These are phyloP conservation scores for Lecanosticta acicola DNA, from an alignment of 2,329 filamentous ascomycete genomes.

Conservation along the genomic window DNA sequence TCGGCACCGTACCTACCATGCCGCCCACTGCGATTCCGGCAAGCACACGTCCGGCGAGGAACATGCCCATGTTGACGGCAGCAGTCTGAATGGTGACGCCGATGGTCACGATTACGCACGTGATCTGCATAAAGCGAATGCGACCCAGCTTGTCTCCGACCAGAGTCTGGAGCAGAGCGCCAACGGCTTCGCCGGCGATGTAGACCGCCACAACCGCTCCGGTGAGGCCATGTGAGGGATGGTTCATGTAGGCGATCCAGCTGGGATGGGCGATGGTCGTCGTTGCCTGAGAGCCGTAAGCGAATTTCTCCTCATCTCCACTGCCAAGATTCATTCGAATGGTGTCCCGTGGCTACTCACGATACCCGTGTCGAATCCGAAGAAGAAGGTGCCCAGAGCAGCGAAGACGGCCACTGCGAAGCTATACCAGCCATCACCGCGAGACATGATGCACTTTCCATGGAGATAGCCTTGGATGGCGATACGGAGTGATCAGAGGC, in stretches of 20 bases:
- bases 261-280: constrained; percentile 57
- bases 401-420: constrained; percentile 52
- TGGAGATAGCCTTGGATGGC: neutral
- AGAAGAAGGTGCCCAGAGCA: constrained; percentile 55
- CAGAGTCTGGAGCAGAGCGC: constrained; percentile 47
- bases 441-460: constrained; percentile 5
- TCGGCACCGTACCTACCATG: constrained; percentile 46
- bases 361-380: constrained; percentile 57
- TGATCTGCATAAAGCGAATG: constrained; percentile 35
- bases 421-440: constrained; percentile 38
- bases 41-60: constrained; percentile 26
- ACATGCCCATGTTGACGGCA: constrained; percentile 42
- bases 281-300: constrained; percentile 34
- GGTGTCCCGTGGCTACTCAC: too few relatives aligned
- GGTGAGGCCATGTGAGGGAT: constrained; percentile 51
- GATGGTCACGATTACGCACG: constrained; percentile 52
- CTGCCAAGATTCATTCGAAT: neutral
- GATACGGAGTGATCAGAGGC: neutral
- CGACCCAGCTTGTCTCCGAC: constrained; percentile 47
- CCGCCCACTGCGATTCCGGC: constrained; percentile 30
- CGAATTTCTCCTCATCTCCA: neutral
- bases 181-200: constrained; percentile 53
- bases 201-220: constrained; percentile 55
- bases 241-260: constrained; percentile 55
- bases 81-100: constrained; percentile 52